Evolutionary conservation across 1,139 yeast species (phyloP).

Genomic region (Saccharomyces hybrid): DNA sequence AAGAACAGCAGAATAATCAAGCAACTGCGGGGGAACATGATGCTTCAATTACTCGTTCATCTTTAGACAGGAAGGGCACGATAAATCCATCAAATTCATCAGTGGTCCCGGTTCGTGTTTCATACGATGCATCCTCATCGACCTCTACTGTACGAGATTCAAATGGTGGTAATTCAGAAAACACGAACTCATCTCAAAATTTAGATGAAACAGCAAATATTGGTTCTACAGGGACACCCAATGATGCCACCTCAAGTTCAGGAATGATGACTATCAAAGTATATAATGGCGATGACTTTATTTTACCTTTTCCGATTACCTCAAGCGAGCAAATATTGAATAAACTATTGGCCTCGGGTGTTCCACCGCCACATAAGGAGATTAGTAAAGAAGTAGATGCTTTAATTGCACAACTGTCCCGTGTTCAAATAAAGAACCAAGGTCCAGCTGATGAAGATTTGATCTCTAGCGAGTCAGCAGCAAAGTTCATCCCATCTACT

Average conservation of each 20-base stretch:
- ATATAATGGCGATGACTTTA: slow-evolving; percentile 24
- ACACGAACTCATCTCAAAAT: slow-evolving; percentile 5
- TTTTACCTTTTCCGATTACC: slow-evolving; percentile 23
- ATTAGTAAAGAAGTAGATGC: slow-evolving; percentile 18
- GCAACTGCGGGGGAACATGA: slow-evolving; percentile 2
- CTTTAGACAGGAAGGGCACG: slow-evolving; percentile 3
- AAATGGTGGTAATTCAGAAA: neutral
- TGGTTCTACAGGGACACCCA: neutral
- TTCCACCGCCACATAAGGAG: slow-evolving; percentile 14
- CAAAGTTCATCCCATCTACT: slow-evolving; percentile 52
- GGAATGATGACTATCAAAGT: slow-evolving; percentile 26
- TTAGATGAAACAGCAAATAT: slow-evolving; percentile 7
- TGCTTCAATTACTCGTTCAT: slow-evolving; percentile 2
- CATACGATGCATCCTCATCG: slow-evolving; percentile 3
- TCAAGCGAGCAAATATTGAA: slow-evolving; percentile 23
- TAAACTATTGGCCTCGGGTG: slow-evolving; percentile 25
- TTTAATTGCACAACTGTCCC: slow-evolving; percentile 23
- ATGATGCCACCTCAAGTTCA: slow-evolving; percentile 8
- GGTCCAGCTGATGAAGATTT: slow-evolving; percentile 26
- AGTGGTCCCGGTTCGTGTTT: slow-evolving; percentile 4
- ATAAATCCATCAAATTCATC: slow-evolving; percentile 4
- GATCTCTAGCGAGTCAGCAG: slow-evolving; percentile 28
- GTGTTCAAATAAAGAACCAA: slow-evolving; percentile 19
- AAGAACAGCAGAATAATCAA: slow-evolving; percentile 1
- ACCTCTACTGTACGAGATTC: slow-evolving; percentile 1